These are phyloP conservation scores for Glycyrrhiza uralensis DNA, from an alignment of 306 rosid genomes.

Conservation along the genomic window DNA sequence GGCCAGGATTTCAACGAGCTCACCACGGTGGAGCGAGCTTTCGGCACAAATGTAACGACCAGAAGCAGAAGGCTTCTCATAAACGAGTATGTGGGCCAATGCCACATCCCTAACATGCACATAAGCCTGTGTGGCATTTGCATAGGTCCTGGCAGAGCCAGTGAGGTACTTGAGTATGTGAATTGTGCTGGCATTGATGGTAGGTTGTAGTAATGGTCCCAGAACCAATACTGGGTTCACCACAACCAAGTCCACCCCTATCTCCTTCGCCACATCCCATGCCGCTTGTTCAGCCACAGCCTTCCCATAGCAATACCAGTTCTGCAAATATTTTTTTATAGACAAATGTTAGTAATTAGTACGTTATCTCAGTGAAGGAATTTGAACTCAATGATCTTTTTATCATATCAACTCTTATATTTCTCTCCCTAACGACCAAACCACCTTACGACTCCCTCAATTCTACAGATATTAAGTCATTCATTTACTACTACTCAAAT, in stretches of 20 bases:
- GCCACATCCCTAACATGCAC: constrained; percentile 87
- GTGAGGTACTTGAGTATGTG: constrained; percentile 83
- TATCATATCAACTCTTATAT: too few species aligned
- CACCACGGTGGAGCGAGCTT: constrained; percentile 83
- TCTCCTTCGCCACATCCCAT: constrained; percentile 67
- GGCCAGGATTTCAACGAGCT: constrained; percentile 62
- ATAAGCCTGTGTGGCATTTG: constrained; percentile 84
- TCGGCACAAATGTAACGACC: constrained; percentile 81
- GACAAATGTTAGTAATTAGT: too few species aligned
- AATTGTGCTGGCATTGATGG: constrained; percentile 76
- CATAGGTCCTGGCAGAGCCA: constrained; percentile 90
- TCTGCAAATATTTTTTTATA: too few species aligned
- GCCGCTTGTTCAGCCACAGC: constrained; percentile 92
- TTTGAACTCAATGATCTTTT: too few species aligned
- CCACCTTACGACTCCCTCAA: too few species aligned
- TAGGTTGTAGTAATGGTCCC: constrained; percentile 77
- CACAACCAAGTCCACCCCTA: constrained; percentile 72
- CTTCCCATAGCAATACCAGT: constrained; percentile 94
- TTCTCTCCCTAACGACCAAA: too few species aligned
- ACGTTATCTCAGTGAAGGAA: too few species aligned
- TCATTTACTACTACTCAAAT: too few species aligned
- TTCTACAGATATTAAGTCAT: too few species aligned
- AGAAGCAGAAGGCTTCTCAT: constrained; percentile 70
- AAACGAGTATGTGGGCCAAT: constrained; percentile 74
- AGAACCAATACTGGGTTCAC: constrained; percentile 87